phyloP scores from a whole-genome alignment of 2,329 filamentous ascomycete genomes.

The Mariannaea elegans region DNA sequence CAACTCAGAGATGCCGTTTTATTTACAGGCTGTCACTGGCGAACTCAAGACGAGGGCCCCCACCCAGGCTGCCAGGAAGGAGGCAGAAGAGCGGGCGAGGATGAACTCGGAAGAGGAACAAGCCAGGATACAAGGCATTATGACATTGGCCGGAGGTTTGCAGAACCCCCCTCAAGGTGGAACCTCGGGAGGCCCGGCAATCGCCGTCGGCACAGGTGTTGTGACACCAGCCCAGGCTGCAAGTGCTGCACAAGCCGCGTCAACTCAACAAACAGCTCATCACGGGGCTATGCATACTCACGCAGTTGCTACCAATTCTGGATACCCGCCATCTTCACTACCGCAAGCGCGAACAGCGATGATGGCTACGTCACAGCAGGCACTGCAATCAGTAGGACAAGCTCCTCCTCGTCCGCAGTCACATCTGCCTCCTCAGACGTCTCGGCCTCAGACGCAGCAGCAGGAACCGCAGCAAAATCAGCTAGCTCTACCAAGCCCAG shows the following conservation, averaged over 20 bases:
- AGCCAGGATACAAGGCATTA: conserved; percentile 67
- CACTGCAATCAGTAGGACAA: conserved; percentile 41
- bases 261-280: conserved; percentile 31
- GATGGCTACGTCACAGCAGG: conserved; percentile 44
- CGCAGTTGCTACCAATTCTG: conserved; percentile 31
- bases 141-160: conserved; percentile 62
- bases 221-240: conserved; percentile 47
- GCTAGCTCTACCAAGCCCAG: conserved; percentile 34
- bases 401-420: conserved; percentile 38
- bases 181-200: conserved; percentile 34
- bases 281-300: conserved; percentile 29
- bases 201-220: conserved; percentile 40
- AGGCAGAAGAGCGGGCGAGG: conserved; percentile 70
- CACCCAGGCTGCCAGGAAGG: conserved; percentile 74
- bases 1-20: conserved; percentile 89
- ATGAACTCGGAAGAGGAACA: conserved; percentile 68
- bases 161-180: conserved; percentile 52
- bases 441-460: conserved; percentile 32
- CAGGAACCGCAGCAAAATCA: conserved; percentile 25
- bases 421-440: conserved; percentile 43
- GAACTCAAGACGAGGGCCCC: conserved; percentile 88
- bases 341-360: conserved; percentile 38
- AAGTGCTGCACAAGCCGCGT: conserved; percentile 40
- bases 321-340: conserved; percentile 39
- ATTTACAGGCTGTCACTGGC: conserved; percentile 86